phyloP scores from a whole-genome alignment of 345 rosid species.

The Lepidium aucheri region DNA sequence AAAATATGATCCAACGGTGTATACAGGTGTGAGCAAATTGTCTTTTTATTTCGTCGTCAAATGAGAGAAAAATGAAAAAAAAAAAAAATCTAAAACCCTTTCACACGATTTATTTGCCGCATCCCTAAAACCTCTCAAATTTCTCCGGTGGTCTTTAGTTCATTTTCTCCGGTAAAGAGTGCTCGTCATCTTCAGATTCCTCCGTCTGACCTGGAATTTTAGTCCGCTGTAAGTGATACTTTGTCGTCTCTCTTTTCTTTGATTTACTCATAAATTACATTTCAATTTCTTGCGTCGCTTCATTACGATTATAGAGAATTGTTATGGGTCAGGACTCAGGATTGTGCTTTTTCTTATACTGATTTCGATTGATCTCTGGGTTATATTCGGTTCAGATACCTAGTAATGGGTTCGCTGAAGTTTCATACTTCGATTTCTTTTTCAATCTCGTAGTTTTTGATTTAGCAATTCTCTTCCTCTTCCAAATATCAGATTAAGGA shows the following conservation, averaged over 20 bases:
- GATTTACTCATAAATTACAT: not conserved
- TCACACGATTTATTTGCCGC: conserved; percentile 22
- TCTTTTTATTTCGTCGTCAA: not conserved
- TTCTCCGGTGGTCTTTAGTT: conserved; percentile 5
- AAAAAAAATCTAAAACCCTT: conserved; percentile 8
- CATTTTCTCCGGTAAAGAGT: conserved; percentile 7
- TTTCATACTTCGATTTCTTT: not conserved
- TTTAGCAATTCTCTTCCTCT: not conserved
- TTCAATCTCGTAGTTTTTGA: not conserved
- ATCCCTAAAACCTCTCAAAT: conserved; percentile 23
- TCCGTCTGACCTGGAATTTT: not conserved
- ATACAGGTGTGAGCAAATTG: not conserved
- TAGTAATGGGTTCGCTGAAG: not conserved
- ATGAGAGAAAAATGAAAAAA: not conserved
- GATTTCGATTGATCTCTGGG: not conserved
- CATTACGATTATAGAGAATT: not conserved
- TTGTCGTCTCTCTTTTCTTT: not conserved
- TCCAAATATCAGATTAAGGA: conserved; percentile 14
- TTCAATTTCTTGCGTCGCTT: not conserved
- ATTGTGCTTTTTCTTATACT: not conserved
- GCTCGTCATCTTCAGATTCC: not conserved
- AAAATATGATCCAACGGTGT: conserved; percentile 1
- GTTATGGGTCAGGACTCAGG: not conserved
- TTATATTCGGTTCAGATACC: not conserved
- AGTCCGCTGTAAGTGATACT: not conserved